A percentile compares a stretch with the other conserved stretches of the same genome.
Evolutionary conservation across 371 early-diverging fungal species (phyloP).

Genomic region (Syncephalastrum contaminatum): DNA sequence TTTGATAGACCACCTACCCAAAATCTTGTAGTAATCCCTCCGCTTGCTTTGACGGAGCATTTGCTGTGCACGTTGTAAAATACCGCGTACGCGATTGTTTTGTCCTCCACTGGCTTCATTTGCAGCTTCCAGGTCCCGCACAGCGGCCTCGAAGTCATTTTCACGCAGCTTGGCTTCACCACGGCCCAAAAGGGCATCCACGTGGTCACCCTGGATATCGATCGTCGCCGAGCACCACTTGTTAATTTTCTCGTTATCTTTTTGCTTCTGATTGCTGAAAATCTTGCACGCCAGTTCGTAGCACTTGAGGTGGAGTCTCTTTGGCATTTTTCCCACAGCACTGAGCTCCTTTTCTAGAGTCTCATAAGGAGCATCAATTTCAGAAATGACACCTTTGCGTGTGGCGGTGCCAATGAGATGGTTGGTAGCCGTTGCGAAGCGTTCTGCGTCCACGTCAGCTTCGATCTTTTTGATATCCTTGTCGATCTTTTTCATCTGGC

Average conservation of each 20-base stretch:
- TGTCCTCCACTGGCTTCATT: slow-evolving; percentile 59
- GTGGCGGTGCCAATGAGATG: slow-evolving; percentile 51
- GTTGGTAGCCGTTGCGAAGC: slow-evolving; percentile 69
- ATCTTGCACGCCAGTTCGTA: slow-evolving; percentile 64
- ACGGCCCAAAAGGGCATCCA: slow-evolving; percentile 66
- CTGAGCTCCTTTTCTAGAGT: slow-evolving; percentile 32
- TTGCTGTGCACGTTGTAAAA: slow-evolving; percentile 65
- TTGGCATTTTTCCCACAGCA: slow-evolving; percentile 43
- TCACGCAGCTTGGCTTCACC: slow-evolving; percentile 68
- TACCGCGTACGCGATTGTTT: slow-evolving; percentile 58
- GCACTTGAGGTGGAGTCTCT: slow-evolving; percentile 52
- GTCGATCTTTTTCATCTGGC: slow-evolving; percentile 74
- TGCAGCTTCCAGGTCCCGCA: slow-evolving; percentile 70
- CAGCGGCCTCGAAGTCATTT: slow-evolving; percentile 77
- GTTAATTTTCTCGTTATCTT: slow-evolving; percentile 42
- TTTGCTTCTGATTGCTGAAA: slow-evolving; percentile 52
- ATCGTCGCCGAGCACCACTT: slow-evolving; percentile 63
- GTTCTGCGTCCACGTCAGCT: slow-evolving; percentile 49
- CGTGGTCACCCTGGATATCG: slow-evolving; percentile 60
- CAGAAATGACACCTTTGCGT: slow-evolving; percentile 49
- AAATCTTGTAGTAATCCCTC: slow-evolving; percentile 93
- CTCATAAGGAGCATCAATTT: slow-evolving; percentile 46
- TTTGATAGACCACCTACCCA: slow-evolving; percentile 45
- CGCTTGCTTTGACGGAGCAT: slow-evolving; percentile 69
- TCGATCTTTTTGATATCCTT: slow-evolving; percentile 67